These are phyloP conservation scores for Echinosophora koreensis DNA, from an alignment of 306 rosid species.

Conservation along the genomic window DNA sequence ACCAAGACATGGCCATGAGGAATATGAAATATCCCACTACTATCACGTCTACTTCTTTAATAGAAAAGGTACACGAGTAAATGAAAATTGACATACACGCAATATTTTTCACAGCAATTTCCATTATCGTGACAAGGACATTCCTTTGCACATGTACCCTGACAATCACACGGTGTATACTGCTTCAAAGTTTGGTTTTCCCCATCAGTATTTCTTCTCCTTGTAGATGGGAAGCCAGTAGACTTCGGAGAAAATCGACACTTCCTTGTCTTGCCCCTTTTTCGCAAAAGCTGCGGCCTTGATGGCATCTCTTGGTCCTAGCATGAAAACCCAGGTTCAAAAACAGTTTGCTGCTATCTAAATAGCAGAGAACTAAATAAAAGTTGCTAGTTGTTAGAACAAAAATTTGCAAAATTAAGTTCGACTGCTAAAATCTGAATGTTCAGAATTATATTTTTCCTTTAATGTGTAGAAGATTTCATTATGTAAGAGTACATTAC, in stretches of 20 bases:
- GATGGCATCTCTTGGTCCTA: conserved; percentile 69
- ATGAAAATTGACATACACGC: conserved; percentile 68
- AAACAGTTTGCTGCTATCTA: conserved; percentile 4
- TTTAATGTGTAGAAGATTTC: background rate
- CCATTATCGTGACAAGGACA: conserved; percentile 74
- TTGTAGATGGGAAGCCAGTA: conserved; percentile 70
- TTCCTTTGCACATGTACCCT: conserved; percentile 75
- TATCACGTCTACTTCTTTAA: background rate
- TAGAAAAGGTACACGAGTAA: background rate
- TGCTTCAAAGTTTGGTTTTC: conserved; percentile 64
- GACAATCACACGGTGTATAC: conserved; percentile 82
- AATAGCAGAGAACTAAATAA: background rate
- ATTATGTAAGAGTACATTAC: background rate
- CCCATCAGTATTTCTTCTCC: conserved; percentile 74
- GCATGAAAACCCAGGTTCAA: conserved; percentile 27
- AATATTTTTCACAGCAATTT: conserved; percentile 89
- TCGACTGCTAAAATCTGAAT: background rate
- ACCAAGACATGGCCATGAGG: background rate
- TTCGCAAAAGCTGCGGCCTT: conserved; percentile 64
- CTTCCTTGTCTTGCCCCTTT: conserved; percentile 73
- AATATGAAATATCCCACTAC: conserved; percentile 33
- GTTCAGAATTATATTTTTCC: background rate
- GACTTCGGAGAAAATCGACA: conserved; percentile 74
- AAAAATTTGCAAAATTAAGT: conserved; percentile 6
- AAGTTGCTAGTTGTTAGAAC: background rate